These are phyloP conservation scores for Fusarium sterilihyphosum DNA, from an alignment of 2,329 filamentous ascomycete genomes.

Conservation along the genomic window DNA sequence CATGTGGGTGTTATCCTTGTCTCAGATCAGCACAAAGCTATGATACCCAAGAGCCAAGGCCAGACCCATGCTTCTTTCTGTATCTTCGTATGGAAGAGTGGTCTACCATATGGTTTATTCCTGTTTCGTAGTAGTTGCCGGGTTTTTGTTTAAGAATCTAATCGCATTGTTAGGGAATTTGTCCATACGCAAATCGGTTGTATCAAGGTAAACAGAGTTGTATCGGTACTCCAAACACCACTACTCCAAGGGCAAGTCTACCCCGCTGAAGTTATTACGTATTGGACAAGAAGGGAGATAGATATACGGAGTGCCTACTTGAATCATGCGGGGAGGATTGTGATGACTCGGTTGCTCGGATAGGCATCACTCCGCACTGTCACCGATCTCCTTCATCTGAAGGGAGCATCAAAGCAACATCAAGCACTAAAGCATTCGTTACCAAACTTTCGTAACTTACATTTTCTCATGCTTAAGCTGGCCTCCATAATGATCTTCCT, in stretches of 20 bases:
- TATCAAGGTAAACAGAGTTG: background rate
- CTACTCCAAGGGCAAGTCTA: background rate
- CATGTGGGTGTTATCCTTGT: conserved; percentile 29
- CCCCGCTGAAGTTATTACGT: background rate
- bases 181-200: background rate
- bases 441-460: background rate
- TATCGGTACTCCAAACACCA: background rate
- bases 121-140: background rate
- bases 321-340: background rate
- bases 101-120: background rate
- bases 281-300: background rate
- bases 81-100: background rate
- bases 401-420: background rate
- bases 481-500: background rate
- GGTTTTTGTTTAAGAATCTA: background rate
- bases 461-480: background rate
- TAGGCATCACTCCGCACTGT: background rate
- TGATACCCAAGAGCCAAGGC: conserved; percentile 10
- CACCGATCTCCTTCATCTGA: background rate
- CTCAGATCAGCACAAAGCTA: conserved; percentile 27
- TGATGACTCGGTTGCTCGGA: background rate
- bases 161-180: background rate
- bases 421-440: background rate
- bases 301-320: background rate
- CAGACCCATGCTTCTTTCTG: conserved; percentile 3